Base-by-base conservation (phyloP, 345 rosid genomes). In the Rhizophora apiculata region DNA sequence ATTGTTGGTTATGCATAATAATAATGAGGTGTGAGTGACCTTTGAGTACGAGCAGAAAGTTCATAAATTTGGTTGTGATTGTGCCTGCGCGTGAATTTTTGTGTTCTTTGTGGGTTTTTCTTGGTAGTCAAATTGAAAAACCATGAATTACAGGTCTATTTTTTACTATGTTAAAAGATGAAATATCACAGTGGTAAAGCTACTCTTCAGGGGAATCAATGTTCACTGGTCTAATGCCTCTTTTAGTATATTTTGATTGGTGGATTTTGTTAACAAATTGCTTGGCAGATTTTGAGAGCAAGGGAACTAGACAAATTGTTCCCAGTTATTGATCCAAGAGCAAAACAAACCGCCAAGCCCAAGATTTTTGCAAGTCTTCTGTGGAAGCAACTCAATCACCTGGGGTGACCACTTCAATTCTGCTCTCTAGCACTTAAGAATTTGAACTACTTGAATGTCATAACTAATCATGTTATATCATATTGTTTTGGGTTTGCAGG, bases 371-470 rank as follows among this genome's bases (percentile, higher is more conserved):
- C 83, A 29, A 82, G 86, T 65, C 89, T 90, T 43, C n/a, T 92
- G 53, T 92, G 99, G 99, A 92, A 92, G 82, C 99, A 92, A 63
- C 96, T 95, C 64, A 84, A 74, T 80, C 99, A 95, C 79, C 75
- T 92, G 10, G 98, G 96, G 99, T 90, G 84, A 62, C 31, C 43
- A 5, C 54, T 62, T 65, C 63, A 10, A 60, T 29, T 62, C 21
- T 26, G 13, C 64, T 32, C 48, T 1, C 13, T 8, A 22, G 60
- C 10, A 9, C 60, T 22, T 21, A 7, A 53, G 15, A 55, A 26
- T 21, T 55, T 55, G 29, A 21, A 8, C 13, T 8, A 55, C 13
- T 55, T 55, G 24, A 0, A 55, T 22, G 6, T 11, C 29, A 11
- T 21, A 22, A 55, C 16, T 21, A 15, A 16, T 18, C 46, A 20